Base-by-base conservation (phyloP, 192 early-diverging fungal species). In the Coemansia biformis region DNA sequence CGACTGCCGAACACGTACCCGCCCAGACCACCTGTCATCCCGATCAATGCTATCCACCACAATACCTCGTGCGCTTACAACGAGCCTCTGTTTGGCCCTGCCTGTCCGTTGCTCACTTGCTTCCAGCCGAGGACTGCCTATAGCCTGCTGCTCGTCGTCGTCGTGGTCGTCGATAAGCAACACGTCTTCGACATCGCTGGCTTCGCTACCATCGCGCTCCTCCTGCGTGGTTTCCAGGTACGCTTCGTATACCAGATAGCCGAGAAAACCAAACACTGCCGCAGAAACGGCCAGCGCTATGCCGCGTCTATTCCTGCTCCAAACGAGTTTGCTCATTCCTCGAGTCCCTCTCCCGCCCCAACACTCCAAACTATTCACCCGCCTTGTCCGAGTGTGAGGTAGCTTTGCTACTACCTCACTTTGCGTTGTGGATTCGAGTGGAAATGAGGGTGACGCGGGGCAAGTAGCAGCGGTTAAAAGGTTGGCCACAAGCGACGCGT, bases 51-150 rank as follows among this genome's bases (percentile, higher is more conserved):
- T 51, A 43, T 55, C 43, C 8, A 73, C 29, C 0, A 73, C 3
- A 8, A 61, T 56, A 2, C 58, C 69, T 0, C 46, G 49, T 2
- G 69, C 69, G 33, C 62, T 65, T 28, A 73, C 45, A 5, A 46
- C 61, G 48, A 73, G 35, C 16, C 22, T 8, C 26, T 18, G 38
- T 13, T 31, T 38, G 29, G 15, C 10, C n/a, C 14, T 43, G 18
- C 11, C 29, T 28, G 39, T 16, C 44, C n/a, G 10, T 8, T 13
- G 14, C 45, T 15, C 34, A 23, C 39, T 41, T 22, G 15, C 13
- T 43, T 21, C 43, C 13, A 38, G 45, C 23, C 8, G 6, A n/a
- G n/a, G n/a, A n/a, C n/a, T n/a, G n/a, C n/a, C n/a, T n/a, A n/a
- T n/a, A n/a, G n/a, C n/a, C 21, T 22, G 12, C 37, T 10, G 32